Base-by-base conservation (phyloP, 2,329 filamentous ascomycete species). In the Apiospora pterosperma region DNA sequence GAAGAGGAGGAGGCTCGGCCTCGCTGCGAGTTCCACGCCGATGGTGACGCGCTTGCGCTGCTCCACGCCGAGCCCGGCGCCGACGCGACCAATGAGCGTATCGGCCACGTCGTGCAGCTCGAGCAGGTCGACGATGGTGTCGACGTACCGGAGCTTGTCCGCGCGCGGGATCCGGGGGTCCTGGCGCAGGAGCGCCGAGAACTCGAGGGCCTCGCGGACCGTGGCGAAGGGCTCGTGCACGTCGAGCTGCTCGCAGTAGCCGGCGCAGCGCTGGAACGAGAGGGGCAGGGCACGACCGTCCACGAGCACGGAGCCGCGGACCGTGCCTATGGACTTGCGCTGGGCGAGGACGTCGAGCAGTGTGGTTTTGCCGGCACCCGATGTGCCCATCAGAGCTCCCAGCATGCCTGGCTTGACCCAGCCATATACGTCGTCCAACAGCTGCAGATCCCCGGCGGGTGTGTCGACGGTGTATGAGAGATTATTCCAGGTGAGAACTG, bases 11-110 rank as follows among this genome's bases (percentile, higher is more conserved):
- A 92, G 79, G 67, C 91, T 85, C 1, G 90, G 90, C 76, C 90
- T 93, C 28, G 92, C 92, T 8, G 91, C 92, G 10, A 96, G 83
- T 73, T 96, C 92, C 6, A 96, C 92, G 69, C 91, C 92, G 65
- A 96, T 96, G 0, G 92, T 96, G 16, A 96, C 85, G 69, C 92
- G 90, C 76, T 92, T 92, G 70, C 88, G 84, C 75, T 91, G 87
- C 75, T 92, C 89, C 14, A 36, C 31, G 58, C 14, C 36, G 1
- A 60, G 10, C 87, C 88, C 87, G 0, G 83, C 76, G 0, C 77
- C 77, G 28, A 90, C 89, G 10, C 92, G 88, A 4, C 87, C 87
- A 6, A 92, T 88, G 0, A 84, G 85, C 1, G 89, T 89, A 5
- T 87, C 86, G 1, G 88, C 88, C 58, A 91, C 86, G 5, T 84